Base-by-base conservation (phyloP, 371 early-diverging fungal species). In the Rhizoclosmatium hyalinum region DNA sequence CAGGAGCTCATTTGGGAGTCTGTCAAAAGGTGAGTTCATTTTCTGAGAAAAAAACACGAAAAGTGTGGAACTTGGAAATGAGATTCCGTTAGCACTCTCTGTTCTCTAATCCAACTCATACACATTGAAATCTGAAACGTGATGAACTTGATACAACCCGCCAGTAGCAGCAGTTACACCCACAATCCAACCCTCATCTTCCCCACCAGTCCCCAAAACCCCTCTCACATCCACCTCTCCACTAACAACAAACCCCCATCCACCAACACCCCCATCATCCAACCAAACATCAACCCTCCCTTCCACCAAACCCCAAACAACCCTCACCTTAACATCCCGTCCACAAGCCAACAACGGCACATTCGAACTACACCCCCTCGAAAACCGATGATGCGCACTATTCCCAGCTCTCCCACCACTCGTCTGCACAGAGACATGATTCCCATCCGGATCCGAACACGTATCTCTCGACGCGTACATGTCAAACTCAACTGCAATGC, bases 111-210 rank as follows among this genome's bases (percentile, higher is more conserved):
- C 50, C 17, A 17, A 12, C 50, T 12, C 6, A 17, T 50, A 58
- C 39, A 70, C 41, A 24, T 64, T 54, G 21, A 64, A 65, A 8
- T 43, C 21, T 24, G 50, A 54, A 8, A 87, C 73, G 65, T 88
- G 84, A 72, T 88, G 87, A 10, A 73, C 80, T 62, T 89, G 83
- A 3, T 77, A 68, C 0, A 89, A 66, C 24, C 89, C 89, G 17
- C 89, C 89, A 41, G 89, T 89, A 44, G 85, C 82, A 5, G 87
- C 89, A 12, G 89, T 86, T 64, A 86, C 86, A 0, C 89, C 89
- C 65, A 89, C 57, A 83, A 78, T 82, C n/a, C 56, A 19, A 14
- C 66, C 74, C 17, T 50, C 82, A 5, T 86, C 87, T 17, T 87
- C 85, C 61, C 85, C 86, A 1, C 89, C 87, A 65, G 85, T 54